Conservation (phyloP, 192 early-diverging fungal genomes). For the Gryganskiella cystojenkinii region DNA sequence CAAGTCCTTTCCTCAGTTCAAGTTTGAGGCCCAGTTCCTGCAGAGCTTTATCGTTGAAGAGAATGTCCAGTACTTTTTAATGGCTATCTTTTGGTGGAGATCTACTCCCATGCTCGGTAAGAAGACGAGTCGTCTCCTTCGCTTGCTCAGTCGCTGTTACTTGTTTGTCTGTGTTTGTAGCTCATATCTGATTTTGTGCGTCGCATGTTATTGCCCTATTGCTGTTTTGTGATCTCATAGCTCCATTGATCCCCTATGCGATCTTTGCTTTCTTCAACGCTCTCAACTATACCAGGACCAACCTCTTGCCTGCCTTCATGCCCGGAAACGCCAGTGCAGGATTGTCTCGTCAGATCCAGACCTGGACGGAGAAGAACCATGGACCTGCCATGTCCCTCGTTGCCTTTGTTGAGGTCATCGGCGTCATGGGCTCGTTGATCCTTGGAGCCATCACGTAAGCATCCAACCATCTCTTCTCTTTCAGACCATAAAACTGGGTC, state of each 20-base stretch:
- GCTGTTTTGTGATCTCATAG: constrained; percentile 38
- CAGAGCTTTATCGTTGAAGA: constrained; percentile 77
- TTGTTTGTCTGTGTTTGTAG: too few relatives aligned
- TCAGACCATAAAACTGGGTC: not conserved
- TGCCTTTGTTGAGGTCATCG: constrained; percentile 74
- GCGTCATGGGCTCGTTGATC: constrained; percentile 72
- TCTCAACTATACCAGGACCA: constrained; percentile 74
- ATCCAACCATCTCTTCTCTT: too few relatives aligned
- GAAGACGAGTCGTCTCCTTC: not conserved
- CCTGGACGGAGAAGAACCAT: constrained; percentile 71
- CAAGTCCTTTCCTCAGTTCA: constrained; percentile 76
- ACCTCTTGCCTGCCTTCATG: constrained; percentile 71
- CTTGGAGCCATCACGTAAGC: constrained; percentile 62
- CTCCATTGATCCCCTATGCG: constrained; percentile 79
- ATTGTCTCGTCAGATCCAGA: constrained; percentile 61
- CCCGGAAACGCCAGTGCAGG: constrained; percentile 54
- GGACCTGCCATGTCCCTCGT: constrained; percentile 69
- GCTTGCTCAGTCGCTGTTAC: not conserved
- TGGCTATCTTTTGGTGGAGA: constrained; percentile 78
- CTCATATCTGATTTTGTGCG: not conserved
- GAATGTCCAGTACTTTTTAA: constrained; percentile 78
- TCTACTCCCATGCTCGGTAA: constrained; percentile 76
- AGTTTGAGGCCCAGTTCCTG: constrained; percentile 67
- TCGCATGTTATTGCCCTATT: too few relatives aligned
- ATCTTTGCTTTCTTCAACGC: constrained; percentile 83